These are phyloP conservation scores for Macrolepiota fuliginosa DNA, from an alignment of 768 basidiomycete species.

Conservation along the genomic window DNA sequence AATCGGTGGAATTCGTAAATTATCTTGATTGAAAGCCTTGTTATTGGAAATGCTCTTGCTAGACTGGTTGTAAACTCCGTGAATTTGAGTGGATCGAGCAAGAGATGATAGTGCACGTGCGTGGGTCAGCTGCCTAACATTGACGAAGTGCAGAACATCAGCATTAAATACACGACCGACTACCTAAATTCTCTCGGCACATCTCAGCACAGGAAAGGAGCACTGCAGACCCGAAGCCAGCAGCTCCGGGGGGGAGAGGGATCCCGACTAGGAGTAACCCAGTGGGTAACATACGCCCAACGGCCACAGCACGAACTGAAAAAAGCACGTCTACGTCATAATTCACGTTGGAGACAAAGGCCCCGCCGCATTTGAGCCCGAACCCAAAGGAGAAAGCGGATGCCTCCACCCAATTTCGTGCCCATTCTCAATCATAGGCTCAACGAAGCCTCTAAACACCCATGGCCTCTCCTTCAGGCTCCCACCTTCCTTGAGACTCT, in stretches of 20 bases:
- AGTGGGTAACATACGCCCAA: not conserved
- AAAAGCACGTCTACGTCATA: not conserved
- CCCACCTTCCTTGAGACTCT: conserved; percentile 16
- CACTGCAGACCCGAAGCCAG: too few relatives aligned
- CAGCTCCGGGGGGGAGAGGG: too few relatives aligned
- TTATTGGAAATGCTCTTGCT: not conserved
- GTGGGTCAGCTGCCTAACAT: too few relatives aligned
- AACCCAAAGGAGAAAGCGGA: conserved; percentile 9
- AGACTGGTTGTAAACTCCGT: too few relatives aligned
- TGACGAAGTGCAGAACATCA: too few relatives aligned
- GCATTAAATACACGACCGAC: too few relatives aligned
- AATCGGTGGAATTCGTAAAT: not conserved
- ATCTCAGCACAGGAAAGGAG: too few relatives aligned
- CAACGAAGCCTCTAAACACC: conserved; percentile 63
- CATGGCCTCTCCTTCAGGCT: conserved; percentile 29
- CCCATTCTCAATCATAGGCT: conserved; percentile 68
- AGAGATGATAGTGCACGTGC: too few relatives aligned
- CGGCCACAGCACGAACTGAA: not conserved
- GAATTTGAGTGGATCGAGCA: too few relatives aligned
- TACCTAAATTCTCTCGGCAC: too few relatives aligned
- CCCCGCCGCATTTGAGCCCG: not conserved
- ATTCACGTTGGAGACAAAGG: not conserved
- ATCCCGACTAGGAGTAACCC: not conserved
- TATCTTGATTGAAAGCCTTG: not conserved
- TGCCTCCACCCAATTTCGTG: conserved; percentile 64